Conservation (phyloP, 2,329 filamentous ascomycete species). For the Colletotrichum lupini region DNA sequence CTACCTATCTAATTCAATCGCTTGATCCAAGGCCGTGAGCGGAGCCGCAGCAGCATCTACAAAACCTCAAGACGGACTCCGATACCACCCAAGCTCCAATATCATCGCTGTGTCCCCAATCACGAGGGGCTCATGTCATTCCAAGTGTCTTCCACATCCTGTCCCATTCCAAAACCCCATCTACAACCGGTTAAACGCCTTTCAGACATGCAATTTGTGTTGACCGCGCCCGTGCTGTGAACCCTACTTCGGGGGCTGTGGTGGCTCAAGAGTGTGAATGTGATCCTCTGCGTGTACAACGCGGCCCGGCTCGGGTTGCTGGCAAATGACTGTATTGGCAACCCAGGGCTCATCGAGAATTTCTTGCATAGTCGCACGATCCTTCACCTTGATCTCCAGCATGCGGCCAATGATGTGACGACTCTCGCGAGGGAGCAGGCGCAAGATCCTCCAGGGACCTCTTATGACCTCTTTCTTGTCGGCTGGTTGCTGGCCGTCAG, state of each 20-base stretch:
- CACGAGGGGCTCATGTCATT: slow-evolving; percentile 21
- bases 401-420: slow-evolving; percentile 91
- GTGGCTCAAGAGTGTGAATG: slow-evolving; percentile 85
- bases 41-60: slow-evolving; percentile 17
- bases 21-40: slow-evolving; percentile 8
- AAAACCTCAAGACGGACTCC: not conserved
- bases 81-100: slow-evolving; percentile 12
- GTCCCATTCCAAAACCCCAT: not conserved
- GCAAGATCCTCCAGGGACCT: slow-evolving; percentile 89
- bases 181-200: slow-evolving; percentile 28
- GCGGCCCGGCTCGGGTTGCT: slow-evolving; percentile 76
- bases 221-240: not conserved
- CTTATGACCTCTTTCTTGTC: slow-evolving; percentile 84
- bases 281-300: slow-evolving; percentile 82
- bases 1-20: slow-evolving; percentile 24
- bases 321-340: slow-evolving; percentile 84
- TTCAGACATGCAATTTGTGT: slow-evolving; percentile 23
- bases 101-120: slow-evolving; percentile 22
- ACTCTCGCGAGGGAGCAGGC: slow-evolving; percentile 88
- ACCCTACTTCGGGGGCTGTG: slow-evolving; percentile 50
- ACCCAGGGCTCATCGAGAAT: slow-evolving; percentile 92
- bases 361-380: slow-evolving; percentile 85
- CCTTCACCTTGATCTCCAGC: slow-evolving; percentile 88
- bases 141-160: slow-evolving; percentile 2
- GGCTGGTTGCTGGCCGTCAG: slow-evolving; percentile 32